Percentiles rank a stretch among this genome's conserved stretches.
Conservation (phyloP, 2,329 filamentous ascomycete species). For the Penicillium sp. region DNA sequence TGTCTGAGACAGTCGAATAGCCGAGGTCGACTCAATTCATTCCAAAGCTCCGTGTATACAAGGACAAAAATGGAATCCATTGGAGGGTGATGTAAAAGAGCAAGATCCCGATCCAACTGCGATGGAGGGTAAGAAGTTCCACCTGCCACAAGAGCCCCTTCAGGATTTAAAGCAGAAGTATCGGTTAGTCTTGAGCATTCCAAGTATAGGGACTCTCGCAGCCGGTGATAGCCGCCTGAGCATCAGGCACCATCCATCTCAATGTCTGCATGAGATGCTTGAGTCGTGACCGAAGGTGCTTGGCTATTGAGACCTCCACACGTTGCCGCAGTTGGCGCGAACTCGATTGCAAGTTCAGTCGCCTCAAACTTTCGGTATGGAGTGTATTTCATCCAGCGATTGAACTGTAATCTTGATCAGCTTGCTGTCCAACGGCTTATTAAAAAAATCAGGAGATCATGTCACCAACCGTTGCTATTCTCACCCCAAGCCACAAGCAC, state of each 20-base stretch:
- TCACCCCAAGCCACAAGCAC: slow-evolving; percentile 51
- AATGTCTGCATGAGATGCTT: neutral
- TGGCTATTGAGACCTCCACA: slow-evolving; percentile 13
- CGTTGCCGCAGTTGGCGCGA: slow-evolving; percentile 19
- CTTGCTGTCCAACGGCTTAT: neutral
- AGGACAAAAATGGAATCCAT: neutral
- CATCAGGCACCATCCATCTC: slow-evolving; percentile 8
- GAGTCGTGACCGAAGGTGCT: neutral
- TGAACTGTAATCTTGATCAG: slow-evolving; percentile 27
- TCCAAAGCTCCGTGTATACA: slow-evolving; percentile 8
- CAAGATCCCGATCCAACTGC: neutral
- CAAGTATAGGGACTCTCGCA: neutral
- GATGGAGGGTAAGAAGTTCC: neutral
- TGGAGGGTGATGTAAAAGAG: neutral
- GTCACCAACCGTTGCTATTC: slow-evolving; percentile 43
- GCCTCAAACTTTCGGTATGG: slow-evolving; percentile 30
- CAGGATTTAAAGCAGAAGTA: neutral
- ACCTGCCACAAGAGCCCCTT: neutral
- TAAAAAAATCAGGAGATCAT: neutral
- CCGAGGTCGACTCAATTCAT: slow-evolving; percentile 4
- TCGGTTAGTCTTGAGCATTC: neutral
- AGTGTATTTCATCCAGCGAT: slow-evolving; percentile 43
- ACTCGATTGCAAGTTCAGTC: slow-evolving; percentile 31
- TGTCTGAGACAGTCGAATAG: slow-evolving; percentile 14
- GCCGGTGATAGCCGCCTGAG: neutral